Base-by-base conservation (phyloP, 2,329 filamentous ascomycete species). In the Hymenoscyphus scutula region DNA sequence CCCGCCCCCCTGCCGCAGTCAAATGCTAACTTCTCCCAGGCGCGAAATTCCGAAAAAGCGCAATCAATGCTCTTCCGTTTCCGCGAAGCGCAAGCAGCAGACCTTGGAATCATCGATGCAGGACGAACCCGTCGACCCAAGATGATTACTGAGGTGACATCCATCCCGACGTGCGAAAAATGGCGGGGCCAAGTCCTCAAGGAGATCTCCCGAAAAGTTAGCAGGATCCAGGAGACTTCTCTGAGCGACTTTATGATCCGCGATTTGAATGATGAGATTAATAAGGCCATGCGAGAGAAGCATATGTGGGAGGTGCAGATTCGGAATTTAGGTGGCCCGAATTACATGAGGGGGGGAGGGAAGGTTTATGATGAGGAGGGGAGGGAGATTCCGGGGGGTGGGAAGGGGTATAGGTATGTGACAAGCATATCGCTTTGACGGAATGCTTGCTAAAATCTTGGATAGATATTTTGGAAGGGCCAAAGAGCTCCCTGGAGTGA, bases 21-120 rank as follows among this genome's bases (percentile, higher is more conserved):
- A 25, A 32, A 45, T 45, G 19, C 69, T 68, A 66, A 70, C 58
- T 1, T 13, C 17, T n/a, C 48, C 19, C 70, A 92, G 94, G 93
- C 94, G 74, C 94, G 94, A 75, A 97, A 98, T 78, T 94, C 91
- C 54, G 94, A 98, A 84, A 99, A 98, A 78, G 94, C 95, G 73
- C 95, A 99, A 82, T 97, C 93, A 56, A 99, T 99, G 94, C 94
- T 99, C 77, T 99, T 97, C 82, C 94, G 95, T 83, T 99, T 99
- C 83, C 92, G 95, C 77, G 95, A 96, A 74, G 91, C 94, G 72
- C 95, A 98, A 85, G 94, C 94, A 69, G 92, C 92, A 68, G 93
- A 97, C 79, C 85, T 97, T 56, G 94, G 94, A 74, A 97, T 98
- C 77, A 91, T 99, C 78, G 94, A 98, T 81, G 90, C 90, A 30